A percentile compares a stretch with the other conserved stretches of the same genome.
Evolutionary conservation across 2,329 filamentous ascomycete species (phyloP).

Genomic region (Colletotrichum musae): DNA sequence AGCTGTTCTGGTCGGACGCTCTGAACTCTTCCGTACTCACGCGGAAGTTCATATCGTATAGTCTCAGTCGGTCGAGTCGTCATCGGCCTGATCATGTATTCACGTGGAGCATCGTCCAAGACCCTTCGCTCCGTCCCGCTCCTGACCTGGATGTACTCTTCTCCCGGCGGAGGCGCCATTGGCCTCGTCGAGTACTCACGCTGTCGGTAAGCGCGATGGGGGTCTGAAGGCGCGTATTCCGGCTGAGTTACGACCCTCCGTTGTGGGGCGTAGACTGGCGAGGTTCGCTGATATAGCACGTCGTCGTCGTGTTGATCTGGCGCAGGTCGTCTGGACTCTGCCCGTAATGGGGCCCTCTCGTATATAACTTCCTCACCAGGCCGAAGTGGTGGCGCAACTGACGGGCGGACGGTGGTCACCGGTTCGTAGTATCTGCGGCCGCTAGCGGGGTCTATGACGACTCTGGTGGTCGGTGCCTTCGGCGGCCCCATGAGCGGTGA

Average conservation of each 20-base stretch:
- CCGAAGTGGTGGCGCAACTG: slow-evolving; percentile 63
- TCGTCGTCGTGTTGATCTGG: slow-evolving; percentile 65
- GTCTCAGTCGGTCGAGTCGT: slow-evolving; percentile 71
- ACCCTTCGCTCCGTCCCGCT: slow-evolving; percentile 56
- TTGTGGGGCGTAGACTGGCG: slow-evolving; percentile 65
- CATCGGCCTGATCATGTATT: slow-evolving; percentile 68
- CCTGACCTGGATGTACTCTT: slow-evolving; percentile 66
- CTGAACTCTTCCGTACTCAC: slow-evolving; percentile 61
- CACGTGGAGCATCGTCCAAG: slow-evolving; percentile 63
- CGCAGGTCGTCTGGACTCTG: slow-evolving; percentile 64
- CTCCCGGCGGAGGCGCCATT: slow-evolving; percentile 52
- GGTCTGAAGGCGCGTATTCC: slow-evolving; percentile 67
- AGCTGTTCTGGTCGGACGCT: slow-evolving; percentile 57
- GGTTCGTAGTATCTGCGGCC: slow-evolving; percentile 83
- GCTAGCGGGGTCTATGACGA: slow-evolving; percentile 82
- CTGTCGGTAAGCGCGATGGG: slow-evolving; percentile 68
- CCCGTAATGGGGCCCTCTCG: slow-evolving; percentile 72
- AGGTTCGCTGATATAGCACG: slow-evolving; percentile 64
- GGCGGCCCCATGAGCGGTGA: slow-evolving; percentile 66
- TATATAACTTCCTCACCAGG: slow-evolving; percentile 72
- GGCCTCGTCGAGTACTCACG: slow-evolving; percentile 71
- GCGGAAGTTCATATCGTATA: slow-evolving; percentile 57
- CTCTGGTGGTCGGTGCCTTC: slow-evolving; percentile 71
- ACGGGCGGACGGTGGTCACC: slow-evolving; percentile 62
- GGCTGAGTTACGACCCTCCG: slow-evolving; percentile 75